Percentiles rank a stretch among this genome's conserved stretches.
Evolutionary conservation across 306 rosid genomes (phyloP).

Genomic region (Sicyos edulis): DNA sequence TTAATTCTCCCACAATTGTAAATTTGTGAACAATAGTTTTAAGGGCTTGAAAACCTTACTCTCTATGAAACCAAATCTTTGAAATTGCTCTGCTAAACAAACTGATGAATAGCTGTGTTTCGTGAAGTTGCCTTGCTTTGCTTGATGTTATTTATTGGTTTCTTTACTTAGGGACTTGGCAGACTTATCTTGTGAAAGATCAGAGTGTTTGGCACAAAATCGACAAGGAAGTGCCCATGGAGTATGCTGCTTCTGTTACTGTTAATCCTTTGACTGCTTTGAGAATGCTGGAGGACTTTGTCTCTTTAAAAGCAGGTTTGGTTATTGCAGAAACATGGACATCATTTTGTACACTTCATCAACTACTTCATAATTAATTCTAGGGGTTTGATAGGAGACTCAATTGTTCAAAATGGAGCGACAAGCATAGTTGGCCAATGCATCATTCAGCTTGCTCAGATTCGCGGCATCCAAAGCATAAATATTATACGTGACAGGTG

Average conservation of each 20-base stretch:
- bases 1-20: neutral
- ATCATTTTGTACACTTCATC: constrained; percentile 8
- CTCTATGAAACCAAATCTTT: no score
- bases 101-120: neutral
- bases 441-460: constrained; percentile 75
- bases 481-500: constrained; percentile 86
- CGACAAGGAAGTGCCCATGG: constrained; percentile 59
- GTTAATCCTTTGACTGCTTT: constrained; percentile 89
- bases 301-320: constrained; percentile 59
- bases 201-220: constrained; percentile 72
- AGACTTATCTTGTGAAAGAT: constrained; percentile 73
- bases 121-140: neutral
- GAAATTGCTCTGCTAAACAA: neutral
- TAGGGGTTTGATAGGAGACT: constrained; percentile 49
- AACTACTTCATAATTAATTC: constrained; percentile 15
- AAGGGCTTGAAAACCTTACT: no score
- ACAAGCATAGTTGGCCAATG: constrained; percentile 98
- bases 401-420: constrained; percentile 93
- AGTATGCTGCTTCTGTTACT: constrained; percentile 80
- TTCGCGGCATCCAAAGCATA: constrained; percentile 60
- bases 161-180: constrained; percentile 72
- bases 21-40: no score
- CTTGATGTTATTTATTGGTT: constrained; percentile 1
- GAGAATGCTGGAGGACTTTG: constrained; percentile 75
- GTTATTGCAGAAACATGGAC: neutral